Conservation (phyloP, 2,329 filamentous ascomycete species). For the Orbilia quercus region DNA sequence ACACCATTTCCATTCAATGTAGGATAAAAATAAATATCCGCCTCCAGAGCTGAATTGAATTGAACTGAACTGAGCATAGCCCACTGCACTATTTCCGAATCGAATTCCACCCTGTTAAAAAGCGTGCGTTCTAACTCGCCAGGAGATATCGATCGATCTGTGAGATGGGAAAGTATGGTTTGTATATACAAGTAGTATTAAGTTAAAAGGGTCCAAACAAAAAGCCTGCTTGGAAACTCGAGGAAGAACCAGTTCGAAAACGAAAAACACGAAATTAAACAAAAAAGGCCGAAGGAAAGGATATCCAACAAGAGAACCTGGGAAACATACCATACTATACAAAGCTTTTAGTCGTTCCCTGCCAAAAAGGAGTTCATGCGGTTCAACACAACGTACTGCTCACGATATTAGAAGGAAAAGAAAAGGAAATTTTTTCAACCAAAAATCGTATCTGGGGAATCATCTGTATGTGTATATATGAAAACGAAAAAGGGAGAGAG, state of each 20-base stretch:
- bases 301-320: slow-evolving; percentile 5
- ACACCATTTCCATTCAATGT: background rate
- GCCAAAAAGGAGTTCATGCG: slow-evolving; percentile 23
- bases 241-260: slow-evolving; percentile 7
- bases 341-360: slow-evolving; percentile 49
- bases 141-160: slow-evolving; percentile 9
- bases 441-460: slow-evolving; percentile 39
- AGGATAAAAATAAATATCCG: slow-evolving; percentile 4
- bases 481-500: too few relatives aligned
- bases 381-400: slow-evolving; percentile 2
- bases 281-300: slow-evolving; percentile 6
- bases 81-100: slow-evolving; percentile 13
- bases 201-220: slow-evolving; percentile 25
- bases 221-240: slow-evolving; percentile 26
- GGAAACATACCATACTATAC: slow-evolving; percentile 35
- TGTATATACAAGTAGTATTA: slow-evolving; percentile 53
- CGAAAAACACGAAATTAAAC: slow-evolving; percentile 18
- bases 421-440: background rate
- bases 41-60: too few relatives aligned
- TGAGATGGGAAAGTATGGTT: slow-evolving; percentile 29
- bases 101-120: slow-evolving; percentile 22
- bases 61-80: slow-evolving; percentile 21
- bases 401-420: slow-evolving; percentile 26
- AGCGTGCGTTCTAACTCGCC: slow-evolving; percentile 21
- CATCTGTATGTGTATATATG: slow-evolving; percentile 28